A percentile compares a stretch with the other conserved stretches of the same genome.
phyloP scores from a whole-genome alignment of 306 rosid species.

The Trifolium dubium region DNA sequence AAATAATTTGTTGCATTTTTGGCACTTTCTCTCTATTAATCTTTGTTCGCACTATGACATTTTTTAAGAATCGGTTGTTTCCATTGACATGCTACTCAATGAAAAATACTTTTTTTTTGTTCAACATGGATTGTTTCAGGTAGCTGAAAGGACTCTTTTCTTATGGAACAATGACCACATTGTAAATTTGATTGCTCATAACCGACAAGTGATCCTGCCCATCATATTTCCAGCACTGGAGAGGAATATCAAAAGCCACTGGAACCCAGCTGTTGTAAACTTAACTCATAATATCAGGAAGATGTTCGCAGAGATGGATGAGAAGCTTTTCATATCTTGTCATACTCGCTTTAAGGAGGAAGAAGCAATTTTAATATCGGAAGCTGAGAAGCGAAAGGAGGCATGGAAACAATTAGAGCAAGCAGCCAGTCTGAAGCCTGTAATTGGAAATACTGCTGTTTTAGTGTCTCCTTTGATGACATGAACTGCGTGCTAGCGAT shows the following conservation, averaged over 20 bases:
- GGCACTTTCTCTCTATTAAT: neutral
- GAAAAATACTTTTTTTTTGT: slow-evolving; percentile 1
- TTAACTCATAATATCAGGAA: slow-evolving; percentile 75
- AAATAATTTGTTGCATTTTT: slow-evolving; percentile 1
- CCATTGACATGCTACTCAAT: slow-evolving; percentile 13
- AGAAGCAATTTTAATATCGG: slow-evolving; percentile 53
- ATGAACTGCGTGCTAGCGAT: slow-evolving; percentile 53
- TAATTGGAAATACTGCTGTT: slow-evolving; percentile 81
- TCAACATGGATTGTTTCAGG: slow-evolving; percentile 58
- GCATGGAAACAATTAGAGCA: slow-evolving; percentile 82
- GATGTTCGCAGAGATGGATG: slow-evolving; percentile 92
- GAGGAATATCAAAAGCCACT: slow-evolving; percentile 71
- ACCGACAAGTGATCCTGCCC: slow-evolving; percentile 81
- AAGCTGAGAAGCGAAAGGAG: slow-evolving; percentile 74
- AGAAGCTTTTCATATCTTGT: slow-evolving; percentile 73
- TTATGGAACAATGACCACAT: slow-evolving; percentile 91
- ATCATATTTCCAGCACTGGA: slow-evolving; percentile 79
- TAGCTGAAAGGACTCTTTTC: slow-evolving; percentile 95
- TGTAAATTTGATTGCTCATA: slow-evolving; percentile 78
- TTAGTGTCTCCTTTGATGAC: slow-evolving; percentile 67
- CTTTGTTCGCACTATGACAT: neutral
- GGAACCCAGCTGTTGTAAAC: slow-evolving; percentile 91
- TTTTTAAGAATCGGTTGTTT: slow-evolving; percentile 27
- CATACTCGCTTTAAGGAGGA: slow-evolving; percentile 70
- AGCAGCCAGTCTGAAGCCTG: slow-evolving; percentile 75